Percentiles rank a stretch among this genome's conserved stretches.
phyloP scores from a whole-genome alignment of 2,329 filamentous ascomycete species.

The Fusarium longipes region DNA sequence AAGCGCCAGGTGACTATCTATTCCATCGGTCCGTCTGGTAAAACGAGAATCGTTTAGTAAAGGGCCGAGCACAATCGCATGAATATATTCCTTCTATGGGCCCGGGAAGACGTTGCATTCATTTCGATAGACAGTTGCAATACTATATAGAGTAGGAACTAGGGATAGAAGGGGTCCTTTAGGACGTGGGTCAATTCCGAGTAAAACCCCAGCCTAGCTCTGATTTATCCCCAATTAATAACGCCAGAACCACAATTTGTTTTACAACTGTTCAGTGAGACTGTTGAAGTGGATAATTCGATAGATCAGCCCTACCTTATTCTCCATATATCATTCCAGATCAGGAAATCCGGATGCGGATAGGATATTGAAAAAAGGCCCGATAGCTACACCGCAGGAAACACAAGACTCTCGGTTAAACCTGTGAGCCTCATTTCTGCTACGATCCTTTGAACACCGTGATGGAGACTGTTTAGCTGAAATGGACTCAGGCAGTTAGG shows the following conservation, averaged over 20 bases:
- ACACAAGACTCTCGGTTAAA: neutral
- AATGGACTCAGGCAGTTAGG: fast-evolving
- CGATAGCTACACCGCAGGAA: neutral
- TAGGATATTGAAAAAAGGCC: neutral
- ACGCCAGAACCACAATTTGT: neutral
- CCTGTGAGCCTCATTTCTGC: neutral
- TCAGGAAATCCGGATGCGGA: neutral
- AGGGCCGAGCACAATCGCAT: neutral
- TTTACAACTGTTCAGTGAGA: neutral
- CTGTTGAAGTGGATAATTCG: neutral
- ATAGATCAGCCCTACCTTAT: neutral
- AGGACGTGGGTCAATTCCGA: neutral
- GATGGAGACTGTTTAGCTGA: fast-evolving
- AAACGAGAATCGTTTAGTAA: neutral
- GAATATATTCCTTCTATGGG: neutral
- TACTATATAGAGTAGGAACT: neutral
- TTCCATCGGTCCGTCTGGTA: neutral
- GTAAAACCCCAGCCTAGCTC: neutral
- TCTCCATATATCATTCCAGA: neutral
- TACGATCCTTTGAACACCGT: fast-evolving
- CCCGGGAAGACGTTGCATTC: fast-evolving
- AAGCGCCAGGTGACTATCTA: neutral
- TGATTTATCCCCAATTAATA: neutral
- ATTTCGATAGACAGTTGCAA: neutral
- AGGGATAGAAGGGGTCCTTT: neutral